Conservation (phyloP, 257 asterid species). For the Solanum neorickii region DNA sequence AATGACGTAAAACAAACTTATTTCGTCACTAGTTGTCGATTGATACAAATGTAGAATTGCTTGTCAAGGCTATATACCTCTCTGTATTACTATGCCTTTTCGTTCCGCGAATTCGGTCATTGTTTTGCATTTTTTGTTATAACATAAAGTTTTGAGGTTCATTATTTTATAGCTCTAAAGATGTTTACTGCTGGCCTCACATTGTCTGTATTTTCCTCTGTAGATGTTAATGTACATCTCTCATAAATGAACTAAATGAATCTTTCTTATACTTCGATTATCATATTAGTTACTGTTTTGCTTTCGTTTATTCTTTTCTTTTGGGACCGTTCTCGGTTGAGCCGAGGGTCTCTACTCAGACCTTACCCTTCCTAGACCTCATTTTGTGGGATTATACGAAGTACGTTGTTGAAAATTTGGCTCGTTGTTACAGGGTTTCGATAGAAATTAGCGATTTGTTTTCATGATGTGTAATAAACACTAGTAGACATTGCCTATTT, state of each 20-base stretch:
- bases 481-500: background rate
- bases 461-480: background rate
- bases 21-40: background rate
- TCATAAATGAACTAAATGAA: background rate
- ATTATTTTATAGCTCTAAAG: background rate
- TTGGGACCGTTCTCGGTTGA: background rate
- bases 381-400: background rate
- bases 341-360: background rate
- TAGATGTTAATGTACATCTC: background rate
- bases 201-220: background rate
- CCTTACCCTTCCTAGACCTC: background rate
- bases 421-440: background rate
- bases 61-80: background rate
- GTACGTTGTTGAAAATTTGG: background rate
- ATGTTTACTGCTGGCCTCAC: background rate
- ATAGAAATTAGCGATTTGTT: background rate
- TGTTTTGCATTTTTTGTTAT: background rate
- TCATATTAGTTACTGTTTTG: background rate
- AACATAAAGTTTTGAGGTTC: background rate
- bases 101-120: background rate
- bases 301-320: background rate
- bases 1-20: conserved; percentile 14
- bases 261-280: background rate
- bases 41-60: background rate
- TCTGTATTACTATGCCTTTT: background rate